Evolutionary conservation across 495 filamentous ascomycete genomes (phyloP), one percentile per base, ranked within the genome.

Genomic region (Hypoxylon crocopeplum): DNA sequence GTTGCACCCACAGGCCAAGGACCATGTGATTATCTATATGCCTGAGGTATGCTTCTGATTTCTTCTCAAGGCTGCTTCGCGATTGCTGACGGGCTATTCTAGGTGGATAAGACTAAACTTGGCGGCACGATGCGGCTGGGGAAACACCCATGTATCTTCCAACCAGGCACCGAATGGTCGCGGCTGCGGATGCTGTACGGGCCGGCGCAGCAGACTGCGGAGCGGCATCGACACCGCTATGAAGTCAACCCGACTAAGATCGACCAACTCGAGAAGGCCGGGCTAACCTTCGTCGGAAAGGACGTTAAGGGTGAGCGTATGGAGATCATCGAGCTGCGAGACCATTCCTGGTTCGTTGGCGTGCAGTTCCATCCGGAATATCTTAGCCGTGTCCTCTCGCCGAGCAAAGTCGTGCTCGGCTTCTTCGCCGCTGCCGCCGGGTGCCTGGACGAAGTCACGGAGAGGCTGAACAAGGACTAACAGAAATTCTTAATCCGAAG

Each of bases 81-180:
- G 4, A 10, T 34, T 7, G n/a, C 12, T 34, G n/a, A 34, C 32
- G 32, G 5, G 3, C 12, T 34, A 3, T 34, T 34, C 32, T 3
- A 38, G 34, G 34, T 38, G 3, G 34, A 38, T 10, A 38, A 38
- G 15, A 38, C 34, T 19, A 38, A 38, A 38, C 34, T 96, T 68
- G 94, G 94, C 29, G 94, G 90, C 29, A 97, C 92, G 0, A 97
- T 98, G 94, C 85, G 94, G 29, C 84, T 98, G 5, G 93, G 93
- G 29, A 80, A 86, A 25, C 85, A 88, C 20, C 80, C 85, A 10
- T 88, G 87, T 20, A 64, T 86, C 57, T 96, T 93, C 83, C 87
- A 97, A 73, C 67, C 77, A 2, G 85, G 83, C 50, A 87, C 80
- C 37, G 91, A 96, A 69, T 96, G 90, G 90, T 88, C 83, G 42